phyloP scores from a whole-genome alignment of 2,329 filamentous ascomycete species.

The Chaetomium globosum region DNA sequence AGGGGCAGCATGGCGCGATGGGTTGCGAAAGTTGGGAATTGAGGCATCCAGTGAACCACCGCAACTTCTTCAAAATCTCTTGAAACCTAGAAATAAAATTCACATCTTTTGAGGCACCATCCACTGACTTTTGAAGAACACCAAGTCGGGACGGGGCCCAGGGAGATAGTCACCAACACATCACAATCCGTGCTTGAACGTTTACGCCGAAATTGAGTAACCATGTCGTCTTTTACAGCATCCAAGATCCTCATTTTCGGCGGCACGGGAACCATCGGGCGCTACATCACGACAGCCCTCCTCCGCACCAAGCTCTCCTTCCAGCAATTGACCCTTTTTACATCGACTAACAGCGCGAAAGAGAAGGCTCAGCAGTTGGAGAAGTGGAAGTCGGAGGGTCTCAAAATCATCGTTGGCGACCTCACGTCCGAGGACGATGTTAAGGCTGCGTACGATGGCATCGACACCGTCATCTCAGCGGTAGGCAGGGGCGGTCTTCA shows the following conservation, averaged over 20 bases:
- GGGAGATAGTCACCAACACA: not conserved
- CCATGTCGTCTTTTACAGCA: conserved; percentile 33
- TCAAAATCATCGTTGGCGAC: conserved; percentile 60
- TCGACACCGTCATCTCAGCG: conserved; percentile 67
- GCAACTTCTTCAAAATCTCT: not conserved
- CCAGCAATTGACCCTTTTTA: conserved; percentile 45
- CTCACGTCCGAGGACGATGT: conserved; percentile 56
- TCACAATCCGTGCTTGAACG: not conserved
- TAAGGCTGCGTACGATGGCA: conserved; percentile 57
- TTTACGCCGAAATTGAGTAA: not conserved
- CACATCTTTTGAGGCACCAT: not conserved
- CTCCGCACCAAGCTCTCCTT: conserved; percentile 43
- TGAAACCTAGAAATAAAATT: not conserved
- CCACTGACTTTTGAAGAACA: not conserved
- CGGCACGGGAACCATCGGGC: conserved; percentile 48
- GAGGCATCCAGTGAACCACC: not conserved
- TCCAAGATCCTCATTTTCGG: conserved; percentile 45
- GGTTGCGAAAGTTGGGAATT: conserved; percentile 6
- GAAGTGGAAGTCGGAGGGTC: conserved; percentile 49
- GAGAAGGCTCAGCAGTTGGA: conserved; percentile 53
- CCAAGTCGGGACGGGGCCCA: not conserved
- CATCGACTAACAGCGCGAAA: conserved; percentile 52
- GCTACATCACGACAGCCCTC: conserved; percentile 47
- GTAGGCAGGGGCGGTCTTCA: conserved; percentile 66
- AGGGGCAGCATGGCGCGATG: conserved; percentile 24